A percentile compares a stretch with the other conserved stretches of the same genome.
These are phyloP conservation scores for Aureobasidium pullulans DNA, from an alignment of 2,329 filamentous ascomycete species.

Conservation along the genomic window DNA sequence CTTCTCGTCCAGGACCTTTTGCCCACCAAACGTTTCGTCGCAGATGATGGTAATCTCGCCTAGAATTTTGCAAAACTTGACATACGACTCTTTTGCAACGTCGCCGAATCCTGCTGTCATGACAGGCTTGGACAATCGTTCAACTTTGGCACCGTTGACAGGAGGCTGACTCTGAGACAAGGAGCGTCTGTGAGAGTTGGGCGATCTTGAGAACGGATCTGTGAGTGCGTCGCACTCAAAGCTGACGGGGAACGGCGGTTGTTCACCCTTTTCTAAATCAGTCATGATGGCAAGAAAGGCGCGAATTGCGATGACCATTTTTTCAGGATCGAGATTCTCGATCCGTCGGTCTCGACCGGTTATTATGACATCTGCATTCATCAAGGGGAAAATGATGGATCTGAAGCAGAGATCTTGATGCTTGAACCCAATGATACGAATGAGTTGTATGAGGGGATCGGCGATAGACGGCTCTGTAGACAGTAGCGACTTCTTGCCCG, in stretches of 20 bases:
- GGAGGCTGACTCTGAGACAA: constrained; percentile 26
- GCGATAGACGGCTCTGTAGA: constrained; percentile 77
- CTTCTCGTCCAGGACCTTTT: constrained; percentile 91
- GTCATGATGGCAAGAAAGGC: constrained; percentile 90
- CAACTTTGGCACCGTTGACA: constrained; percentile 45
- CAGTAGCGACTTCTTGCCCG: constrained; percentile 70
- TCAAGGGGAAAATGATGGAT: constrained; percentile 85
- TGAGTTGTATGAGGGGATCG: constrained; percentile 86
- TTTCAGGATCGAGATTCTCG: constrained; percentile 89
- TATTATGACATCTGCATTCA: constrained; percentile 56
- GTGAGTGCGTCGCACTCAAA: constrained; percentile 42
- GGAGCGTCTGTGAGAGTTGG: constrained; percentile 28
- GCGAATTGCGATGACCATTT: constrained; percentile 93
- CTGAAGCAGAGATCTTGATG: constrained; percentile 90
- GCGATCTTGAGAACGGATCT: constrained; percentile 31
- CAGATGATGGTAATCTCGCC: constrained; percentile 95
- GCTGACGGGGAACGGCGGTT: constrained; percentile 75
- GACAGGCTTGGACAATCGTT: constrained; percentile 58
- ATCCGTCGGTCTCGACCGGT: constrained; percentile 72
- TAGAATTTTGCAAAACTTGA: constrained; percentile 86
- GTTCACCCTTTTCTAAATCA: constrained; percentile 79
- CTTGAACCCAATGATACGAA: constrained; percentile 89
- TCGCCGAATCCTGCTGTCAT: constrained; percentile 60
- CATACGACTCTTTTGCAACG: constrained; percentile 74
- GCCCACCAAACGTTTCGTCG: constrained; percentile 93